These are phyloP conservation scores for Lachancea quebecensis DNA, from an alignment of 805 yeast genomes.

Conservation along the genomic window DNA sequence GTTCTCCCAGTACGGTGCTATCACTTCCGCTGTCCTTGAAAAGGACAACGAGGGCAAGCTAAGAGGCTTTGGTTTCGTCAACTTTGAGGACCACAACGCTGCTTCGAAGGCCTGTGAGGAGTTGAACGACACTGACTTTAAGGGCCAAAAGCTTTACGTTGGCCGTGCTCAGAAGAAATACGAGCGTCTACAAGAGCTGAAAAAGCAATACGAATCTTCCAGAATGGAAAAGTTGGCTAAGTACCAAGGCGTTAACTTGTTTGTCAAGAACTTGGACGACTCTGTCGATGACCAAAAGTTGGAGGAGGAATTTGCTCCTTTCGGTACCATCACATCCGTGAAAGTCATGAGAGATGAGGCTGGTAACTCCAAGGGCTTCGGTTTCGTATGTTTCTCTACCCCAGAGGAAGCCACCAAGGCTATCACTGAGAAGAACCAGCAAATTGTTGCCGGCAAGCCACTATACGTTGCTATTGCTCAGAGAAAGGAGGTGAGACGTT, in stretches of 20 bases:
- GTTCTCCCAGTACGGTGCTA: slow-evolving; percentile 66
- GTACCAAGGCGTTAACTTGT: slow-evolving; percentile 96
- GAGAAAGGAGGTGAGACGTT: slow-evolving; percentile 95
- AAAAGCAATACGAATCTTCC: slow-evolving; percentile 86
- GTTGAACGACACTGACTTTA: slow-evolving; percentile 78
- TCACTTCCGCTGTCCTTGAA: slow-evolving; percentile 79
- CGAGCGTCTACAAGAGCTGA: slow-evolving; percentile 94
- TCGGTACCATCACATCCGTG: slow-evolving; percentile 92
- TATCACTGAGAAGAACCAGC: slow-evolving; percentile 96
- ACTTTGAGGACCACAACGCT: slow-evolving; percentile 78
- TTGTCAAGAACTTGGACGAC: slow-evolving; percentile 94
- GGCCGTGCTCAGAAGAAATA: slow-evolving; percentile 99
- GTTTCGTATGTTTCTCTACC: slow-evolving; percentile 94
- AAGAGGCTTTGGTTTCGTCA: slow-evolving; percentile 93
- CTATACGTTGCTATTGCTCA: slow-evolving; percentile 98
- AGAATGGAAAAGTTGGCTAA: slow-evolving; percentile 87
- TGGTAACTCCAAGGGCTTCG: slow-evolving; percentile 96
- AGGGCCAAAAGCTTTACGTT: slow-evolving; percentile 82
- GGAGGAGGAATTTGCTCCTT: slow-evolving; percentile 85
- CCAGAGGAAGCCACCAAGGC: slow-evolving; percentile 99
- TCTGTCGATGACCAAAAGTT: slow-evolving; percentile 84
- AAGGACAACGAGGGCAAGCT: slow-evolving; percentile 81
- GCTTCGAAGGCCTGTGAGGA: slow-evolving; percentile 90
- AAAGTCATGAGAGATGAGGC: slow-evolving; percentile 92
- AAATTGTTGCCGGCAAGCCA: slow-evolving; percentile 91